These are phyloP conservation scores for Suhomyces kilbournensis DNA, from an alignment of 805 yeast species.

Conservation along the genomic window DNA sequence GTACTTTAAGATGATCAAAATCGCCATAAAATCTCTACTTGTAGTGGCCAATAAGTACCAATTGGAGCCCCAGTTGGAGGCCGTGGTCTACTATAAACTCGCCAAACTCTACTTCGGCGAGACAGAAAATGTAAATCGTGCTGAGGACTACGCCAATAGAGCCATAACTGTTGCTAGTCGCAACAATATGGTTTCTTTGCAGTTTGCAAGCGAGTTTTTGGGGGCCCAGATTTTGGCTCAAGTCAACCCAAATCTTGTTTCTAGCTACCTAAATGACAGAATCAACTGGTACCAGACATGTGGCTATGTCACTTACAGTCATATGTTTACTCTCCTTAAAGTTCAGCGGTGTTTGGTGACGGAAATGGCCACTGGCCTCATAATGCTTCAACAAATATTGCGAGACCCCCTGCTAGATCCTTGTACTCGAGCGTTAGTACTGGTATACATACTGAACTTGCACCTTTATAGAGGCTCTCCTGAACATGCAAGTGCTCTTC, in stretches of 20 bases:
- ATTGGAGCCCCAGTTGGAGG: slow-evolving; percentile 31
- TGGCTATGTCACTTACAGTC: slow-evolving; percentile 15
- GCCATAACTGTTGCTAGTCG: slow-evolving; percentile 29
- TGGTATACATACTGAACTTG: slow-evolving; percentile 14
- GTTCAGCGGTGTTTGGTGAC: slow-evolving; percentile 26
- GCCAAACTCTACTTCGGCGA: slow-evolving; percentile 39
- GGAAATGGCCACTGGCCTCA: slow-evolving; percentile 23
- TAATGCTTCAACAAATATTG: slow-evolving; percentile 9
- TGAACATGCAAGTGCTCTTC: slow-evolving; percentile 3
- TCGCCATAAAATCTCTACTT: slow-evolving; percentile 36
- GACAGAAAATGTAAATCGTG: slow-evolving; percentile 38
- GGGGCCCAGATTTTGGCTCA: slow-evolving; percentile 35
- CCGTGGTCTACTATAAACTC: slow-evolving; percentile 31
- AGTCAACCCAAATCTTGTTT: slow-evolving; percentile 20
- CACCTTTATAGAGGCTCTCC: slow-evolving; percentile 18
- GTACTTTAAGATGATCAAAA: slow-evolving; percentile 30
- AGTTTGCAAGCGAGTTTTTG: slow-evolving; percentile 33
- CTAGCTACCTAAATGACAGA: slow-evolving; percentile 28
- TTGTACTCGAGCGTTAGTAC: slow-evolving; percentile 7
- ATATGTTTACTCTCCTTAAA: slow-evolving; percentile 31
- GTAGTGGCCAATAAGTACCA: slow-evolving; percentile 27
- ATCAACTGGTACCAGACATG: slow-evolving; percentile 14
- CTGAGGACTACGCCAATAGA: slow-evolving; percentile 36
- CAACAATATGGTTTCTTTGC: slow-evolving; percentile 20
- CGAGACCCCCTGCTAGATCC: slow-evolving; percentile 6